phyloP scores from a whole-genome alignment of 2,329 filamentous ascomycete genomes.

The Alternaria postmessia region DNA sequence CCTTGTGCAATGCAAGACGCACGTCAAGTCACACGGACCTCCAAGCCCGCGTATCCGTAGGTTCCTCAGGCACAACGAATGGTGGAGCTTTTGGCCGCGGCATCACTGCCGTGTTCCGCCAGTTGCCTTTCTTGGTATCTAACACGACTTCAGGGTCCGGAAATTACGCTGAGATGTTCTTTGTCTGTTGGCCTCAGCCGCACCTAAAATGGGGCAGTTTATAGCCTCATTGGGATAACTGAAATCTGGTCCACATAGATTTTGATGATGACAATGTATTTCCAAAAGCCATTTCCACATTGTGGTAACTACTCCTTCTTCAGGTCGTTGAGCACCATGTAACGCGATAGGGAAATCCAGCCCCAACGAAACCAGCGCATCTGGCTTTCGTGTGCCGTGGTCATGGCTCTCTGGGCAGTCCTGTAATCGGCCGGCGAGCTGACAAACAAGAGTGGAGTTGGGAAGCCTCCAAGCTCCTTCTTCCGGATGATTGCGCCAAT shows the following conservation, averaged over 20 bases:
- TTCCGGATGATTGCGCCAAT: conserved; percentile 59
- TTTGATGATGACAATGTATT: not conserved
- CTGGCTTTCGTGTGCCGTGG: conserved; percentile 86
- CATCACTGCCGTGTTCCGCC: conserved; percentile 17
- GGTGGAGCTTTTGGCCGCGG: conserved; percentile 15
- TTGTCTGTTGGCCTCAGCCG: conserved; percentile 4
- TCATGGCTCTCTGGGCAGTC: conserved; percentile 85
- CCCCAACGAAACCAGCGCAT: conserved; percentile 99
- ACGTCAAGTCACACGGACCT: conserved; percentile 20
- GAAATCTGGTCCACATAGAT: not conserved
- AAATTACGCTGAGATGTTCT: conserved; percentile 5
- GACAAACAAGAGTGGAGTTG: conserved; percentile 71
- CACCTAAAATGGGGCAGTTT: not conserved
- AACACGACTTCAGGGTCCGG: conserved; percentile 1
- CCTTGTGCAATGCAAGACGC: conserved; percentile 13
- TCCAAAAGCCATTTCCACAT: not conserved
- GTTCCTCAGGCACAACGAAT: conserved; percentile 1
- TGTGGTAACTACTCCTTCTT: conserved; percentile 60
- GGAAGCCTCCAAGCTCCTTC: conserved; percentile 63
- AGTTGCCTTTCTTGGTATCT: conserved; percentile 18
- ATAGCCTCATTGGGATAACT: not conserved
- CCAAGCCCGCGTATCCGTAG: conserved; percentile 12
- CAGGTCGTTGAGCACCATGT: conserved; percentile 96
- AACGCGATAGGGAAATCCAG: conserved; percentile 89
- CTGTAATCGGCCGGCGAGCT: conserved; percentile 71